Evolutionary conservation across 139 green algal species (phyloP).

Genomic region (Picochlorum sp.): DNA sequence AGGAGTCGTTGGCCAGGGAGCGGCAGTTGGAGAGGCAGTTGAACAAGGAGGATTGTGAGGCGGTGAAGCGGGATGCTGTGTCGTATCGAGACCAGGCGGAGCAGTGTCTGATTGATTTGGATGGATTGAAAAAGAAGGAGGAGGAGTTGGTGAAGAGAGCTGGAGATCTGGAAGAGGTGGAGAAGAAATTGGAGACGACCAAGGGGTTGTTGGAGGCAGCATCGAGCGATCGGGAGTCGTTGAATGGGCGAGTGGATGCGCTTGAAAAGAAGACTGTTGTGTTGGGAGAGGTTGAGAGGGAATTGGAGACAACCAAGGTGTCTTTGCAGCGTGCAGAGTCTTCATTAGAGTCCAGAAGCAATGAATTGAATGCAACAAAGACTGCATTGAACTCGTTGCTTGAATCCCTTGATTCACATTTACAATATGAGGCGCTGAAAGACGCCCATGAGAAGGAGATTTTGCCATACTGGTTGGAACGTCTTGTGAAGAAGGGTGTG

Average conservation of each 20-base stretch:
- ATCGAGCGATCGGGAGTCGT: background rate
- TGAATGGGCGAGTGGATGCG: background rate
- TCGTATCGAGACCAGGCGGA: slow-evolving; percentile 8
- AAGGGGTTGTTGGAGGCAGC: background rate
- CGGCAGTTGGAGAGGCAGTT: background rate
- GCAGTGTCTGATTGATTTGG: slow-evolving; percentile 7
- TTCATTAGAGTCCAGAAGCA: background rate
- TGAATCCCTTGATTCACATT: background rate
- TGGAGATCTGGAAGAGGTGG: background rate
- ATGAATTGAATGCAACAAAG: slow-evolving; percentile 11
- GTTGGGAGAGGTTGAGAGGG: slow-evolving; percentile 1
- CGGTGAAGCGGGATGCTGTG: background rate
- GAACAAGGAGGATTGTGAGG: slow-evolving; percentile 5
- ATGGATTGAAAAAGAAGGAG: background rate
- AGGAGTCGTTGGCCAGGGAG: background rate
- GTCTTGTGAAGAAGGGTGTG: background rate
- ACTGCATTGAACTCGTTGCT: slow-evolving; percentile 3
- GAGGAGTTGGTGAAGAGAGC: background rate
- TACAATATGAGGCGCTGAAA: slow-evolving; percentile 12
- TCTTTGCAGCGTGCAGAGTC: background rate
- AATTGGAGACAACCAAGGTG: background rate
- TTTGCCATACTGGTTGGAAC: background rate
- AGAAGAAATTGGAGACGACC: slow-evolving; percentile 2
- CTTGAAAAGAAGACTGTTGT: background rate
- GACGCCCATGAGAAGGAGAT: slow-evolving; percentile 1